Evolutionary conservation across 306 rosid species (phyloP).

Genomic region (Glycyrrhiza uralensis): DNA sequence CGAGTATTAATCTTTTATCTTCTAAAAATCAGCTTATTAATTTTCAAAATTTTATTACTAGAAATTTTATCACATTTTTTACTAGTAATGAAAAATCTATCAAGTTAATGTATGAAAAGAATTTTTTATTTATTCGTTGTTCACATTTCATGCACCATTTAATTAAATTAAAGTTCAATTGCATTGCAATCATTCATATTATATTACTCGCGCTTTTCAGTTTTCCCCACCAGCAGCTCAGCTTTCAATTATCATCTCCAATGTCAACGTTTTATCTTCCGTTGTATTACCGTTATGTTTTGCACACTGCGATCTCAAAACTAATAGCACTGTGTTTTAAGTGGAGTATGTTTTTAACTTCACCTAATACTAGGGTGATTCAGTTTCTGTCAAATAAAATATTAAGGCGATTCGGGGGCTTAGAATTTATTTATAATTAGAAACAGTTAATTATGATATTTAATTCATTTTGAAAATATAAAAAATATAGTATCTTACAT

Average conservation of each 20-base stretch:
- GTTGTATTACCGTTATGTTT: background rate
- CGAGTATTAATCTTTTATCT: background rate
- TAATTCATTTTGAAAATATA: no score
- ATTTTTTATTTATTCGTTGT: background rate
- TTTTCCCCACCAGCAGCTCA: background rate
- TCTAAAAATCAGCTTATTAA: background rate
- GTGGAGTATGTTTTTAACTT: no score
- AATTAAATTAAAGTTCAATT: background rate
- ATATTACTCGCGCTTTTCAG: background rate
- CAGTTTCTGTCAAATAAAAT: no score
- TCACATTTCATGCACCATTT: background rate
- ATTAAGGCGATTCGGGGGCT: no score
- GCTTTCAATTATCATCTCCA: background rate
- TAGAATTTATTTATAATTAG: no score
- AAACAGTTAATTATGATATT: no score
- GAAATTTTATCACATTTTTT: no score
- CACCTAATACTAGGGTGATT: no score
- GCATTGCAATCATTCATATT: background rate
- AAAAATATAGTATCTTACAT: no score
- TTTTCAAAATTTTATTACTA: no score
- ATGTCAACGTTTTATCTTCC: background rate
- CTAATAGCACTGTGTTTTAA: no score
- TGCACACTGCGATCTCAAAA: background rate
- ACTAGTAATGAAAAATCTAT: background rate
- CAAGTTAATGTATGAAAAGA: background rate